Conservation (phyloP, 225 moss, liverwort and hornwort species). For the Marchantia polymorpha region DNA sequence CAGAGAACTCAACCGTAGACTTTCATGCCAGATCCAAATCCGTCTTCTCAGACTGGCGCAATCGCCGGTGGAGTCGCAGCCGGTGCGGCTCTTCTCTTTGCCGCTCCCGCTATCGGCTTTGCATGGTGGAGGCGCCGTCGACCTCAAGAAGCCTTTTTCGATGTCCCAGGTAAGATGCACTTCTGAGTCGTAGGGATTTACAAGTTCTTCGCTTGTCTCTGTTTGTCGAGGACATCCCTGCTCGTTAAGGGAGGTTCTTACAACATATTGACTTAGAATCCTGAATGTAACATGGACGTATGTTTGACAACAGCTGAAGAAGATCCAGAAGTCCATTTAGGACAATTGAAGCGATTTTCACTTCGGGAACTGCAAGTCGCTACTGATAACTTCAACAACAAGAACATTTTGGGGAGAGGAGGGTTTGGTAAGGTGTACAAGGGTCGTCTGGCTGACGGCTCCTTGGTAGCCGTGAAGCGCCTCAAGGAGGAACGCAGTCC, state of each 20-base stretch:
- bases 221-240: no score
- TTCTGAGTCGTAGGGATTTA: no score
- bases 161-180: conserved; percentile 51
- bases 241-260: no score
- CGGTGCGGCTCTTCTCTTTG: conserved; percentile 58
- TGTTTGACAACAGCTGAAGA: conserved; percentile 44
- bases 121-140: conserved; percentile 62
- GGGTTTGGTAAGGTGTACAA: conserved; percentile 66
- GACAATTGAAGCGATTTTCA: conserved; percentile 57
- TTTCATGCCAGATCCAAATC: conserved; percentile 28
- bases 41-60: conserved; percentile 54
- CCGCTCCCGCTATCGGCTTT: conserved; percentile 59
- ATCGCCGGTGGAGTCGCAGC: conserved; percentile 65
- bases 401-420: conserved; percentile 57
- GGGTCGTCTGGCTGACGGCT: conserved; percentile 60
- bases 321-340: conserved; percentile 61
- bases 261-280: no score
- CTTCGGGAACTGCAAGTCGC: conserved; percentile 58
- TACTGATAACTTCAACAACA: conserved; percentile 56
- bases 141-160: conserved; percentile 56
- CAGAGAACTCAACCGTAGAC: neutral
- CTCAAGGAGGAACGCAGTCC: conserved; percentile 64
- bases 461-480: conserved; percentile 57
- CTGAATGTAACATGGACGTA: neutral
- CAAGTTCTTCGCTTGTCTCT: neutral